Base-by-base conservation (phyloP, 306 rosid species). In the Prunus mira region DNA sequence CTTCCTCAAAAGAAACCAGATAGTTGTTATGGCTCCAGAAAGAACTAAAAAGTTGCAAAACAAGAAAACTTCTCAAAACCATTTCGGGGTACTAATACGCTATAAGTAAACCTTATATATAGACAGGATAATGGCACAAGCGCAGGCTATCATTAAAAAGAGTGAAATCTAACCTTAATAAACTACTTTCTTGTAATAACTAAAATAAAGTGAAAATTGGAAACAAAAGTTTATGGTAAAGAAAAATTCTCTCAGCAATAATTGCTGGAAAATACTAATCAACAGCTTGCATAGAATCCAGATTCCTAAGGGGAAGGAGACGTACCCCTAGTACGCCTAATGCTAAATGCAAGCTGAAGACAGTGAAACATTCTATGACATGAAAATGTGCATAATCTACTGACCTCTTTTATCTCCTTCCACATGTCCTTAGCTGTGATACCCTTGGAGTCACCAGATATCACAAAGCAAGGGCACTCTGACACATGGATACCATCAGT, bases 351-450 rank as follows among this genome's bases (percentile, higher is more conserved):
- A 55, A 51, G 28, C 24, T 6, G 43, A 78, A 55, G 69, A 76
- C 55, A 65, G 12, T 10, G 10, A 69, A 73, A 70, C 27, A 67
- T 77, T 64, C 50, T 45, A 67, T 20, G 20, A 68, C 20, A 63
- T 64, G 20, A 20, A 58, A 64, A 69, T 25, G 47, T 22, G 76
- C 43, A 65, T 14, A 62, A 71, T 63, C 38, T 71, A 77, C 70
- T 70, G 27, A 94, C 98, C 95, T 89, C 84, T 83, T 94, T 94
- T 52, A 94, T 84, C 86, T 90, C 95, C 76, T 78, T 76, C 98
- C 98, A 94, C 95, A 94, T 89, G 63, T 90, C 95, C 76, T 91
- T 80, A 63, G 97, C 98, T 0, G 93, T 82, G 71, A 94, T 78
- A 70, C 95, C 93, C 55, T 82, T 46, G 74, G 89, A 81, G 82